phyloP scores from a whole-genome alignment of 768 basidiomycete species.

The Mycena sanguinolenta region DNA sequence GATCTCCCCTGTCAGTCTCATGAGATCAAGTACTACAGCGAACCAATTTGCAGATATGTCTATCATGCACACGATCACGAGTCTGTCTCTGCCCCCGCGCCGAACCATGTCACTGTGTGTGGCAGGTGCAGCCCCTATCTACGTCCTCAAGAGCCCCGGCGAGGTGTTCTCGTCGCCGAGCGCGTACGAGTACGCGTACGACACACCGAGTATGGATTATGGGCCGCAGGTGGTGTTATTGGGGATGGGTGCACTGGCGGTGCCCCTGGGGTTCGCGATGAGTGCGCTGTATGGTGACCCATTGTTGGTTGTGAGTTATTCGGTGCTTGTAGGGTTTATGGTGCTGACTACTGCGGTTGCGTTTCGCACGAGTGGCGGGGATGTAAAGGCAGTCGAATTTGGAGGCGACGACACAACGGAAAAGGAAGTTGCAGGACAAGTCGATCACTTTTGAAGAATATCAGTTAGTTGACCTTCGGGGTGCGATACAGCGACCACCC shows the following conservation, averaged over 20 bases:
- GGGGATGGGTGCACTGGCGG: conserved; percentile 24
- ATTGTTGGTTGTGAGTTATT: conserved; percentile 21
- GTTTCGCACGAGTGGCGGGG: conserved; percentile 24
- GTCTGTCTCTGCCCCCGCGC: background rate
- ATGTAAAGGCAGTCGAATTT: too few species aligned
- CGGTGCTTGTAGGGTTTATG: conserved; percentile 24
- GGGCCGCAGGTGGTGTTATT: conserved; percentile 25
- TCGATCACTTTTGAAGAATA: too few species aligned
- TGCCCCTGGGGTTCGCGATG: conserved; percentile 20
- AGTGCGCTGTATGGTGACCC: conserved; percentile 26
- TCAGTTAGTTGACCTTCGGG: too few species aligned
- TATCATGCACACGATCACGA: too few species aligned
- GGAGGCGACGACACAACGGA: too few species aligned
- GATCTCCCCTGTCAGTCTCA: too few species aligned
- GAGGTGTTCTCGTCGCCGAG: conserved; percentile 32
- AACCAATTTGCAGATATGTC: too few species aligned
- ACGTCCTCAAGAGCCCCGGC: conserved; percentile 31
- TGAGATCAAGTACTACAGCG: too few species aligned
- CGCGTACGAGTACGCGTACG: conserved; percentile 30
- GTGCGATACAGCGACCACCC: too few species aligned
- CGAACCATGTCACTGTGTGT: conserved; percentile 24
- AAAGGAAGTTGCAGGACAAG: too few species aligned
- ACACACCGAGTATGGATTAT: conserved; percentile 25
- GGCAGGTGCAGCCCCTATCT: conserved; percentile 26
- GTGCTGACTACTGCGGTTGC: conserved; percentile 1